Base-by-base conservation (phyloP, 345 rosid genomes). In the Eucalyptus urophylla region DNA sequence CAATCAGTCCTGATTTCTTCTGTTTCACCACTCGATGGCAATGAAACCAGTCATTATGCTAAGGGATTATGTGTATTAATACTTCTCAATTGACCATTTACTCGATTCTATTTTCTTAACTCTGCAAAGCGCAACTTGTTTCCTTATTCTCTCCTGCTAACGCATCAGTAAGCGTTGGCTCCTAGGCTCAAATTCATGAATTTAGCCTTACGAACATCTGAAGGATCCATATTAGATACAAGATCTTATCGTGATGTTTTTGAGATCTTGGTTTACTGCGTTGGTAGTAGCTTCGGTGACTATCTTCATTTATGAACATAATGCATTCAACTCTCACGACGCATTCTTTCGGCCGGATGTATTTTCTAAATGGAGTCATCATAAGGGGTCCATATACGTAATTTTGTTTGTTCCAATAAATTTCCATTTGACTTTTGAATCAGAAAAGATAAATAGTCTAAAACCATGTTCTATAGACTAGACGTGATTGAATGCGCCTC, bases 11-110 rank as follows among this genome's bases (percentile, higher is more conserved):
- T 65, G 76, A 29, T 65, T 65, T 65, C 19, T n/a, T n/a, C 72
- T 29, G 72, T n/a, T 65, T 65, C 37, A 29, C 33, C 0, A 0
- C 8, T 65, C 19, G 17, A 65, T 0, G 1, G 72, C 33, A 65
- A 29, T n/a, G 72, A 29, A 65, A 65, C 72, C 19, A 14, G 33
- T n/a, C 37, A 65, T 37, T 65, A 65, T n/a, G 33, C 0, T 14
- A 0, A 29, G 17, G 72, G 33, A 2, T 65, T 14, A 27, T 4
- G 37, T 4, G 33, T 29, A 0, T 65, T 29, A 29, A 7, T 6
- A 29, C 72, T 29, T 29, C 9, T 29, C 14, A 2, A 65, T 14
- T 8, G 33, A 65, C 72, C 37, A n/a, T 65, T n/a, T n/a, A 65
- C 3, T 65, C 0, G 17, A 14, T 65, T 65, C 72, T 65, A 65